Percentiles rank a stretch among this genome's conserved stretches.
Conservation (phyloP, 2,329 filamentous ascomycete species). For the Paecilomyces sp. region DNA sequence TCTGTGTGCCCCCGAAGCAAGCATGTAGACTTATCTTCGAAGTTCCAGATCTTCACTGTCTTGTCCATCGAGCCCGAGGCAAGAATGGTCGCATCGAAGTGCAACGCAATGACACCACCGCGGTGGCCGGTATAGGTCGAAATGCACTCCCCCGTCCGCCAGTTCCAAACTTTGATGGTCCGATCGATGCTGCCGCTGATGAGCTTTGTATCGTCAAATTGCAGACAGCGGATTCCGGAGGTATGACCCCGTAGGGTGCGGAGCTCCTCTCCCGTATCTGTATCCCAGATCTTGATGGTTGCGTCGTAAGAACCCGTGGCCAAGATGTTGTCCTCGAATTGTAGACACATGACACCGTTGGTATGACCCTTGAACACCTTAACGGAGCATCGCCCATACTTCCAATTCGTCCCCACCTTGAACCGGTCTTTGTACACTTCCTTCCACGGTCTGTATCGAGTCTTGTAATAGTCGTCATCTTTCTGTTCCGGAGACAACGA, state of each 20-base stretch:
- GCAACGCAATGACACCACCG: slow-evolving; percentile 76
- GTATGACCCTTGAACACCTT: slow-evolving; percentile 79
- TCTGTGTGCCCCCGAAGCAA: slow-evolving; percentile 77
- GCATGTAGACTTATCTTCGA: slow-evolving; percentile 73
- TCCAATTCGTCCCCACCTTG: slow-evolving; percentile 96
- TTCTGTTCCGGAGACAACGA: slow-evolving; percentile 19
- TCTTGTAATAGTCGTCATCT: slow-evolving; percentile 44
- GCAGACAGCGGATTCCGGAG: slow-evolving; percentile 75
- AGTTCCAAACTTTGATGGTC: slow-evolving; percentile 93
- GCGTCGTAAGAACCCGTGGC: slow-evolving; percentile 93
- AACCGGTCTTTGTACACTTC: slow-evolving; percentile 93
- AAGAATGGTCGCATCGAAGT: slow-evolving; percentile 77
- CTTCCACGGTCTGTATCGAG: slow-evolving; percentile 71
- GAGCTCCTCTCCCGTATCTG: slow-evolving; percentile 77
- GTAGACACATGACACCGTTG: slow-evolving; percentile 75
- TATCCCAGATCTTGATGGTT: slow-evolving; percentile 94
- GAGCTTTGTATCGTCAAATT: slow-evolving; percentile 87
- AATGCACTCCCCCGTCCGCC: slow-evolving; percentile 81
- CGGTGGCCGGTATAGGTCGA: slow-evolving; percentile 73
- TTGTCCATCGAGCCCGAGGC: slow-evolving; percentile 86
- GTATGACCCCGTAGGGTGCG: slow-evolving; percentile 80
- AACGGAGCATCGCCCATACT: slow-evolving; percentile 80
- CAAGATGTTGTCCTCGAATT: slow-evolving; percentile 82
- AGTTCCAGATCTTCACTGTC: slow-evolving; percentile 89
- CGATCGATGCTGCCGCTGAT: slow-evolving; percentile 85